A percentile compares a stretch with the other conserved stretches of the same genome.
These are phyloP conservation scores for Rhinocladiella mackenziei DNA, from an alignment of 2,329 filamentous ascomycete genomes.

Conservation along the genomic window DNA sequence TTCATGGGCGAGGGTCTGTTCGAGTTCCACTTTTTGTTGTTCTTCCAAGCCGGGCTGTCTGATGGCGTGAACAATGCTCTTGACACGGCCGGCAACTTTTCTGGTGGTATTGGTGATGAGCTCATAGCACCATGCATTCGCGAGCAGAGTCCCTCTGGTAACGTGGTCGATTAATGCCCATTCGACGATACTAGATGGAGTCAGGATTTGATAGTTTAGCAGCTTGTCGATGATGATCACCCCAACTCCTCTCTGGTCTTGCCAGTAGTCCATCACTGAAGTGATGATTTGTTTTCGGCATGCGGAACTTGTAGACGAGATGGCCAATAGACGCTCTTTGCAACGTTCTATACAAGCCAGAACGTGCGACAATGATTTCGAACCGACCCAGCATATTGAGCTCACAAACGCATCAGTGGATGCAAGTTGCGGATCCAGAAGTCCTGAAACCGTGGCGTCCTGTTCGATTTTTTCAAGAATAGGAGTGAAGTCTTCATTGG, in stretches of 20 bases:
- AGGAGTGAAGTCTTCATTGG: slow-evolving; percentile 80
- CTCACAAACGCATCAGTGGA: slow-evolving; percentile 94
- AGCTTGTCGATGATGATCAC: slow-evolving; percentile 94
- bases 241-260: slow-evolving; percentile 83
- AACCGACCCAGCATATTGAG: slow-evolving; percentile 85
- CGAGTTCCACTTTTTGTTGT: slow-evolving; percentile 55
- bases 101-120: slow-evolving; percentile 82
- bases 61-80: slow-evolving; percentile 68
- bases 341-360: slow-evolving; percentile 92
- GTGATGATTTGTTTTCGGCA: slow-evolving; percentile 85
- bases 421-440: slow-evolving; percentile 71
- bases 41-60: slow-evolving; percentile 54
- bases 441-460: slow-evolving; percentile 64
- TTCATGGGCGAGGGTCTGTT: slow-evolving; percentile 66
- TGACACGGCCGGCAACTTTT: slow-evolving; percentile 83
- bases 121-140: slow-evolving; percentile 77
- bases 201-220: slow-evolving; percentile 93
- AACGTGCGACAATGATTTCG: slow-evolving; percentile 93
- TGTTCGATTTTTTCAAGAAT: slow-evolving; percentile 76
- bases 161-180: slow-evolving; percentile 75
- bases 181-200: slow-evolving; percentile 76
- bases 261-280: slow-evolving; percentile 90
- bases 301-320: slow-evolving; percentile 68
- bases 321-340: slow-evolving; percentile 79
- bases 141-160: slow-evolving; percentile 63